phyloP scores from a whole-genome alignment of 352 stramenopile species.

The Pythium rhizo-oryzae region DNA sequence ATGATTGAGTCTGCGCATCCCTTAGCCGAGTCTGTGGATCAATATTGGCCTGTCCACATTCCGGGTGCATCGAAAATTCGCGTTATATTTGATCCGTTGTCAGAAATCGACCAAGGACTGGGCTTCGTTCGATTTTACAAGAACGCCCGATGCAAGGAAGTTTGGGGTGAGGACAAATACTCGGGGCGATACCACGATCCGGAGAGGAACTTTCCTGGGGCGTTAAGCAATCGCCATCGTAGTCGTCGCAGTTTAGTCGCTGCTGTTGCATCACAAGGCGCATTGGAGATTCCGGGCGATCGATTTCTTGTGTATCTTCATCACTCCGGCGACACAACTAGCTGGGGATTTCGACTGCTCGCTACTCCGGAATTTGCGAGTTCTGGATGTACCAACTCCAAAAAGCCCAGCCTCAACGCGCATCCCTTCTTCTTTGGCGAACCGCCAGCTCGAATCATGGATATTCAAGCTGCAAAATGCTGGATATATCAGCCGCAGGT shows the following conservation, averaged over 20 bases:
- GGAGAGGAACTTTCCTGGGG: conserved; percentile 73
- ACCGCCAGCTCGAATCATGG: conserved; percentile 46
- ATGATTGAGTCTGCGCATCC: conserved; percentile 73
- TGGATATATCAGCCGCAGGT: conserved; percentile 66
- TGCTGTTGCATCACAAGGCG: conserved; percentile 21
- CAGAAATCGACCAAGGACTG: conserved; percentile 55
- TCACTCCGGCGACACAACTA: conserved; percentile 48
- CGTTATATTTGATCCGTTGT: conserved; percentile 75
- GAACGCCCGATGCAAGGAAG: conserved; percentile 61
- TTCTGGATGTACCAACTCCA: not conserved
- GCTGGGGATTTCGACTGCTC: conserved; percentile 72
- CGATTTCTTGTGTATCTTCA: conserved; percentile 79
- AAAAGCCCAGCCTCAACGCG: conserved; percentile 42
- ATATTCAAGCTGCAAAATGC: conserved; percentile 59
- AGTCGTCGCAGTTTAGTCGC: conserved; percentile 30
- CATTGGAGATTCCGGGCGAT: conserved; percentile 70
- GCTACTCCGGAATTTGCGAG: conserved; percentile 52
- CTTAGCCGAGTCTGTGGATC: conserved; percentile 46
- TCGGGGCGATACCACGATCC: conserved; percentile 74
- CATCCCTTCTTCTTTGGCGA: conserved; percentile 80
- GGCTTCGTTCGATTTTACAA: conserved; percentile 79
- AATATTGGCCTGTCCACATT: conserved; percentile 76
- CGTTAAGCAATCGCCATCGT: conserved; percentile 56
- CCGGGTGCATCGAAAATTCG: conserved; percentile 68
- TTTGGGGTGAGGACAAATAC: conserved; percentile 75